Base-by-base conservation (phyloP, 371 early-diverging fungal genomes). In the Mucor racemosus region DNA sequence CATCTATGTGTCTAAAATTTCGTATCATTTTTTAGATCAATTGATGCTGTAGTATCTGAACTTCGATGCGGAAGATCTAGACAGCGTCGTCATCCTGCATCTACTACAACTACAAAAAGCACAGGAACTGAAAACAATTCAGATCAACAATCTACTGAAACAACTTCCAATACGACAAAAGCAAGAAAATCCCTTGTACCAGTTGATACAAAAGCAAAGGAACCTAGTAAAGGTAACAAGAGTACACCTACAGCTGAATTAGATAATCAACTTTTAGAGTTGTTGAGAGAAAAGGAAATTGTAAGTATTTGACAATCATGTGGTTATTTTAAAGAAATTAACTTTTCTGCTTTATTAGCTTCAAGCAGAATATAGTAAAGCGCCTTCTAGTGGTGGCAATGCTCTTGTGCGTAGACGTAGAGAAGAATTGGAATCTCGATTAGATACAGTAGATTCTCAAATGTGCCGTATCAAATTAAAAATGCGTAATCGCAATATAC, bases 311-410 rank as follows among this genome's bases (percentile, higher is more conserved):
- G 44, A 7, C 10, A 21, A 21, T 26, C 13, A 26, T 11, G 42
- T 34, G 0, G 21, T 31, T 14, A 14, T 53, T 26, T 53, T 17
- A 1, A 26, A 26, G 26, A 11, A 21, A 53, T 8, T 50, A 42
- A 42, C 42, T 42, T 42, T n/a, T 50, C n/a, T 13, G 26, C 33
- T 48, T 46, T 15, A 8, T 44, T 58, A 73, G 73, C 73, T 68
- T 40, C 83, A 85, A 74, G 80, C 82, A 17, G 85, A 84, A 46
- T 75, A 85, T 59, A 85, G 84, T 65, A 85, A 85, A 69, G 79
- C 84, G 19, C 87, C 87, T 31, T 66, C 80, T n/a, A 76, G 80
- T 44, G 87, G 87, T 33, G 85, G 85, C 3, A 84, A 84, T 60
- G 81, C 84, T 2, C 67, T 80, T 60, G 71, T 79, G 8, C 79